Base-by-base conservation (phyloP, 768 basidiomycete species). In the Termitomyces sp. region DNA sequence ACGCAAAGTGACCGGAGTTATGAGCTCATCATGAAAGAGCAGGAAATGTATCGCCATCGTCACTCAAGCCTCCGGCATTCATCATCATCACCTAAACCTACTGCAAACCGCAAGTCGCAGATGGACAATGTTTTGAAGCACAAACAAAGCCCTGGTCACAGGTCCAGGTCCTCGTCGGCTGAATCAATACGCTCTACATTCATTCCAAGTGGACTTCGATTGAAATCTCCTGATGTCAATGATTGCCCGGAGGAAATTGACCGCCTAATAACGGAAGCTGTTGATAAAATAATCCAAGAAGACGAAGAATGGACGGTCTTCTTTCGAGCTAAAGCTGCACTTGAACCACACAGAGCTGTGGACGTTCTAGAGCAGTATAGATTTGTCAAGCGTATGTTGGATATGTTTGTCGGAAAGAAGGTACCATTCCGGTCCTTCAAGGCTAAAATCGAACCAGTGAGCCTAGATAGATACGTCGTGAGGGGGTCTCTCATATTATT, bases 351-450 rank as follows among this genome's bases (percentile, higher is more conserved):
- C 33, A 70, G 72, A 11, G 70, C 75, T 10, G 66, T 70, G 9
- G 76, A 75, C 39, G 66, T 80, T 31, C 51, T 82, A 52, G 69
- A 70, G 36, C 79, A 81, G 60, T 88, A 82, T 57, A 63, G 63
- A 15, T 79, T 83, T 61, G 75, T 87, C 39, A 75, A 82, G 57
- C 64, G 73, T 31, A 73, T 78, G 66, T 66, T 81, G 29, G 75
- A 80, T 47, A 69, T 73, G 45, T 78, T 73, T 60, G 72, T 68
- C 7, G 80, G 79, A 38, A 67, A 66, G 50, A 63, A 52, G 50
- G 73, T 79, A 6, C 79, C 82, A 0, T 69, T 73, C 20, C 72
- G 60, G 43, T 63, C 70, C 11, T 67, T 61, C 40, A 54, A 60
- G 29, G 56, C 68, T 46, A 51, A 54, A n/a, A 79, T 88, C 20